Evolutionary conservation across 345 rosid genomes (phyloP).

Genomic region (Eucalyptus brandiana): DNA sequence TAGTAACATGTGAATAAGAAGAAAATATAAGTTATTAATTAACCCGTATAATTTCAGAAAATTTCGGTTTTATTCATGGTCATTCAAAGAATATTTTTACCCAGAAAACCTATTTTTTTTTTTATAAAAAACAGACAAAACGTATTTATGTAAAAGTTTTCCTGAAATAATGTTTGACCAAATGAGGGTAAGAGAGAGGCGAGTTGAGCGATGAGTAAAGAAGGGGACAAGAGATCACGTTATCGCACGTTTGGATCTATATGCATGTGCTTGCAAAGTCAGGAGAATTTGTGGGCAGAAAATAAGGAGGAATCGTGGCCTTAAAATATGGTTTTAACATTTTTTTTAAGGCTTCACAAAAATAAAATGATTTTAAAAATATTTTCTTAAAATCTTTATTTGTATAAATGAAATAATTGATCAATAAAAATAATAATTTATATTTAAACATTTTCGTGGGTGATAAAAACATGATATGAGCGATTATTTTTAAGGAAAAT

Average conservation of each 20-base stretch:
- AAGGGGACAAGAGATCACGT: neutral
- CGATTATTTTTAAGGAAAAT: too few relatives aligned
- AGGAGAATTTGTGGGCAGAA: neutral
- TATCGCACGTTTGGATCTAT: neutral
- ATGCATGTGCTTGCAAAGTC: neutral
- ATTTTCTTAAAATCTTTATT: too few relatives aligned
- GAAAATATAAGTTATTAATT: neutral
- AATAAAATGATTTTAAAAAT: too few relatives aligned
- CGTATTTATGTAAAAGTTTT: neutral
- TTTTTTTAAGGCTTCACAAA: neutral
- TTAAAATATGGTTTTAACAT: neutral
- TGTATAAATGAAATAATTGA: too few relatives aligned
- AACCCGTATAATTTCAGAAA: rapidly evolving
- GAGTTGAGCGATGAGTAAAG: neutral
- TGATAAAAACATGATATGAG: too few relatives aligned
- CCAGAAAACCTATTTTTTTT: neutral
- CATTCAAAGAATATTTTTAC: neutral
- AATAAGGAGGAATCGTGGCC: neutral
- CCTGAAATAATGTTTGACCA: neutral
- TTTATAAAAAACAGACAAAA: neutral
- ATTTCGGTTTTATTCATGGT: neutral
- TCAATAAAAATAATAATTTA: too few relatives aligned
- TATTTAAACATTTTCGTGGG: too few relatives aligned
- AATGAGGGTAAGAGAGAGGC: neutral
- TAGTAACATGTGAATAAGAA: too few relatives aligned